Conservation (phyloP, 1,284 basidiomycete genomes). For the Farysia itapuensis region DNA sequence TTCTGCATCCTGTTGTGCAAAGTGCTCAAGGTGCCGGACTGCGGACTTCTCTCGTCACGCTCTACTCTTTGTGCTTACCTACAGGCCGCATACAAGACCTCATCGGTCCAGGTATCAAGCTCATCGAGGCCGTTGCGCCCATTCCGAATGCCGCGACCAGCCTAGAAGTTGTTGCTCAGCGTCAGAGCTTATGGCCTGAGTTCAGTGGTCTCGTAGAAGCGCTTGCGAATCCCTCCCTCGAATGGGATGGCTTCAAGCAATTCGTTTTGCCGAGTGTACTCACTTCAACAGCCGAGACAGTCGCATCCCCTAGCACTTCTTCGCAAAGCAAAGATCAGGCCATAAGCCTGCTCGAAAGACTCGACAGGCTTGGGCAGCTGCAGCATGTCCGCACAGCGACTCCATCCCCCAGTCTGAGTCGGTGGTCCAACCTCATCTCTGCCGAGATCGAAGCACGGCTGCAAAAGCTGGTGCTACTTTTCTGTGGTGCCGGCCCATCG, state of each 20-base stretch:
- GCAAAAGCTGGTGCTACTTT: conserved; percentile 11
- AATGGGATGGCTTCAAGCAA: conserved; percentile 52
- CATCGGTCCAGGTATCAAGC: conserved; percentile 45
- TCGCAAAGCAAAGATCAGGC: conserved; percentile 32
- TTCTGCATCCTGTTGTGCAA: conserved; percentile 11
- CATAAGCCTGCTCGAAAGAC: conserved; percentile 42
- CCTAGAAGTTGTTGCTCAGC: conserved; percentile 11
- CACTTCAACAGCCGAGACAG: conserved; percentile 36
- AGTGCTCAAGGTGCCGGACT: conserved; percentile 11
- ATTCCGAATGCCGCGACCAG: conserved; percentile 10
- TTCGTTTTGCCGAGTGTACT: conserved; percentile 50
- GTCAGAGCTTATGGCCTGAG: conserved; percentile 31
- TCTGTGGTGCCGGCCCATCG: conserved; percentile 1
- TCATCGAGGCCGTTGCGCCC: conserved; percentile 40
- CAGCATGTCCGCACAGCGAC: conserved; percentile 15
- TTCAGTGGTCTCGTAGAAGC: conserved; percentile 47
- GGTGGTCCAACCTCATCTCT: conserved; percentile 35
- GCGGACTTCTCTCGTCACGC: conserved; percentile 26
- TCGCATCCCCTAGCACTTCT: conserved; percentile 9
- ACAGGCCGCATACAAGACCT: conserved; percentile 54
- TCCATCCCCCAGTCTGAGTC: conserved; percentile 23
- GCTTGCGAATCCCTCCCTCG: conserved; percentile 34
- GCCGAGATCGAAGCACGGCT: conserved; percentile 23
- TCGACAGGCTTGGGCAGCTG: conserved; percentile 33
- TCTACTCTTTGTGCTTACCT: conserved; percentile 42